Percentiles rank a stretch among this genome's conserved stretches.
phyloP scores from a whole-genome alignment of 2,329 filamentous ascomycete genomes.

The Xylariaceae sp. region DNA sequence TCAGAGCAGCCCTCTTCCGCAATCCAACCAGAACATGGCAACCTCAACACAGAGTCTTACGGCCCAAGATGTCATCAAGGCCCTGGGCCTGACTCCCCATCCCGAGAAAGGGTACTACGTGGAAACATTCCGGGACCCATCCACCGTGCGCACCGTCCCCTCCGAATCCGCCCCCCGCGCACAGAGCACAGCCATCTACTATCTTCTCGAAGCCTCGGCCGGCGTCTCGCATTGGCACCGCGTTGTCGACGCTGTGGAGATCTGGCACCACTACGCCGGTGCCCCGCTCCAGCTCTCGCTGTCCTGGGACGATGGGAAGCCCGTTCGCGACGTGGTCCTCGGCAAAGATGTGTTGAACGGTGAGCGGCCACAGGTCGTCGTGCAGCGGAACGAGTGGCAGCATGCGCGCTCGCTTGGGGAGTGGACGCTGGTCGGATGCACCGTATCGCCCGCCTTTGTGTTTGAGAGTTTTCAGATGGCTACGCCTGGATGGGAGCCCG shows the following conservation, averaged over 20 bases:
- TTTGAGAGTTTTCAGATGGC: slow-evolving; percentile 30
- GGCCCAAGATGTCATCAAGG: slow-evolving; percentile 42
- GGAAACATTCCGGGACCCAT: slow-evolving; percentile 44
- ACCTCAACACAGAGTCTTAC: slow-evolving; percentile 23
- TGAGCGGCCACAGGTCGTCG: slow-evolving; percentile 42
- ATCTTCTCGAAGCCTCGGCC: slow-evolving; percentile 44
- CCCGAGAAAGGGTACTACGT: slow-evolving; percentile 49
- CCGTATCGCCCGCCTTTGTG: slow-evolving; percentile 25
- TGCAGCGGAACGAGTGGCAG: slow-evolving; percentile 45
- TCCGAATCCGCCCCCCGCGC: slow-evolving; percentile 31
- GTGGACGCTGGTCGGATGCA: slow-evolving; percentile 46
- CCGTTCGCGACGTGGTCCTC: slow-evolving; percentile 36
- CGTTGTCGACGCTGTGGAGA: slow-evolving; percentile 44
- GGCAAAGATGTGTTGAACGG: slow-evolving; percentile 39
- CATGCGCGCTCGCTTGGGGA: slow-evolving; percentile 41
- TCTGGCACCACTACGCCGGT: slow-evolving; percentile 55
- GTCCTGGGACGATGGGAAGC: slow-evolving; percentile 41
- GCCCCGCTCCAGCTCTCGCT: slow-evolving; percentile 46
- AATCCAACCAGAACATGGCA: not conserved
- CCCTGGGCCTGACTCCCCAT: slow-evolving; percentile 42
- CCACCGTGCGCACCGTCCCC: slow-evolving; percentile 4
- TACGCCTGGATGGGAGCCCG: slow-evolving; percentile 25
- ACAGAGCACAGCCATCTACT: slow-evolving; percentile 51
- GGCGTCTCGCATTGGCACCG: slow-evolving; percentile 50
- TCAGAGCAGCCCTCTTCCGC: too few species aligned